A percentile compares a stretch with the other conserved stretches of the same genome.
Evolutionary conservation across 2,329 filamentous ascomycete species (phyloP).

Genomic region (Colletotrichum graminicola): DNA sequence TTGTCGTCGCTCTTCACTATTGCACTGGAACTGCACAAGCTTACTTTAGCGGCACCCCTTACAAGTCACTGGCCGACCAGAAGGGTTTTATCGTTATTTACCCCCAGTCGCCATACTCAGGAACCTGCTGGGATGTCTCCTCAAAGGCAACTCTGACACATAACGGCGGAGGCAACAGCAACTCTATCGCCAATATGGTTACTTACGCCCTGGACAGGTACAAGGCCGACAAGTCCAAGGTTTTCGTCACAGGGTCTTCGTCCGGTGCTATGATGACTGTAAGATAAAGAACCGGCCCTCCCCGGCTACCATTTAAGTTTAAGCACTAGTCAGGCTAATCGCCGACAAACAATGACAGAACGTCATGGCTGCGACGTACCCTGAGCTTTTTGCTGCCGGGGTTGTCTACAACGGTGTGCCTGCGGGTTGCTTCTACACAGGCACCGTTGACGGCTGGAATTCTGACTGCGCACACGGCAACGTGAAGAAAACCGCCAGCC

Average conservation of each 20-base stretch:
- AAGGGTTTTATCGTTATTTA: constrained; percentile 68
- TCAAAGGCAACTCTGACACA: constrained; percentile 62
- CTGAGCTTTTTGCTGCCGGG: constrained; percentile 66
- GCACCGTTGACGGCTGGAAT: constrained; percentile 64
- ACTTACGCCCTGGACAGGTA: constrained; percentile 62
- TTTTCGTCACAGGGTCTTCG: constrained; percentile 60
- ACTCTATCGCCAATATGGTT: constrained; percentile 67
- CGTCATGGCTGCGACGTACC: constrained; percentile 52
- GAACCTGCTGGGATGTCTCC: constrained; percentile 71
- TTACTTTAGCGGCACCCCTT: constrained; percentile 64
- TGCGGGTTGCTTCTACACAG: constrained; percentile 64
- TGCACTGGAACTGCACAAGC: constrained; percentile 66
- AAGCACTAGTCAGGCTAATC: neutral
- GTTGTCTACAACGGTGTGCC: constrained; percentile 65
- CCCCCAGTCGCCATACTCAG: constrained; percentile 56
- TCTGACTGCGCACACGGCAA: constrained; percentile 65
- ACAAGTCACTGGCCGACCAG: constrained; percentile 64
- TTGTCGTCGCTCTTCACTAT: constrained; percentile 69
- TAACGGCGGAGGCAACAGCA: constrained; percentile 63
- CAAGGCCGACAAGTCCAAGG: constrained; percentile 58
- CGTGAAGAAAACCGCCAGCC: constrained; percentile 53
- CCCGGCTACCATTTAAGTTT: neutral
- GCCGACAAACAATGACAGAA: neutral
- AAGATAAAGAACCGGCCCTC: neutral
- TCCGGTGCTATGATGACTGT: constrained; percentile 41